Evolutionary conservation across 1,284 basidiomycete species (phyloP).

Genomic region (Papiliotrema laurentii): DNA sequence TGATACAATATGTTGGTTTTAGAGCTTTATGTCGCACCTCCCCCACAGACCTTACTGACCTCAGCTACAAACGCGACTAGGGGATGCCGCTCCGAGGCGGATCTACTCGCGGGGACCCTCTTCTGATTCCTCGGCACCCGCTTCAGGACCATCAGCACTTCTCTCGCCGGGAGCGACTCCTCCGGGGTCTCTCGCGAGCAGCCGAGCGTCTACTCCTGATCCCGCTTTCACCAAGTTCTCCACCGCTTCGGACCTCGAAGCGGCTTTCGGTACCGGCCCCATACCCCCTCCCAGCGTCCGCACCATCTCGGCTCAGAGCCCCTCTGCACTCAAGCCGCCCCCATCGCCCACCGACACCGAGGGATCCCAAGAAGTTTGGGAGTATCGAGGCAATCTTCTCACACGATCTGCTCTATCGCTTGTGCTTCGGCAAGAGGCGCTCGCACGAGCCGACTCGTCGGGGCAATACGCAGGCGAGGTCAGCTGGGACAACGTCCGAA

Average conservation of each 20-base stretch:
- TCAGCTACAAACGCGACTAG: too few relatives aligned
- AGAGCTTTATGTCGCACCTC: too few relatives aligned
- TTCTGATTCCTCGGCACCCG: background rate
- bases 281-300: conserved; percentile 3
- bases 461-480: conserved; percentile 36
- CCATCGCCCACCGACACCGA: conserved; percentile 4
- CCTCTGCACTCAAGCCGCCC: conserved; percentile 3
- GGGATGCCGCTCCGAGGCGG: too few relatives aligned
- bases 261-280: conserved; percentile 24
- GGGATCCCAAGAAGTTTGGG: conserved; percentile 21
- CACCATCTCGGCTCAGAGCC: conserved; percentile 8
- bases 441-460: conserved; percentile 27
- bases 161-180: background rate
- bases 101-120: background rate
- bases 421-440: conserved; percentile 23
- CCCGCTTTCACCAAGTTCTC: conserved; percentile 3
- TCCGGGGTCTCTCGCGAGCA: conserved; percentile 3
- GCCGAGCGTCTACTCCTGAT: conserved; percentile 6
- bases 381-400: conserved; percentile 30
- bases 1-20: too few relatives aligned
- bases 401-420: conserved; percentile 34
- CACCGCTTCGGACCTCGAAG: conserved; percentile 14
- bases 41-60: too few relatives aligned
- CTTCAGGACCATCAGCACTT: background rate
- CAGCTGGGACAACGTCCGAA: conserved; percentile 30